Percentiles rank a stretch among this genome's conserved stretches.
Conservation (phyloP, 139 green algal genomes). For the Astrephomene gubernaculifera region DNA sequence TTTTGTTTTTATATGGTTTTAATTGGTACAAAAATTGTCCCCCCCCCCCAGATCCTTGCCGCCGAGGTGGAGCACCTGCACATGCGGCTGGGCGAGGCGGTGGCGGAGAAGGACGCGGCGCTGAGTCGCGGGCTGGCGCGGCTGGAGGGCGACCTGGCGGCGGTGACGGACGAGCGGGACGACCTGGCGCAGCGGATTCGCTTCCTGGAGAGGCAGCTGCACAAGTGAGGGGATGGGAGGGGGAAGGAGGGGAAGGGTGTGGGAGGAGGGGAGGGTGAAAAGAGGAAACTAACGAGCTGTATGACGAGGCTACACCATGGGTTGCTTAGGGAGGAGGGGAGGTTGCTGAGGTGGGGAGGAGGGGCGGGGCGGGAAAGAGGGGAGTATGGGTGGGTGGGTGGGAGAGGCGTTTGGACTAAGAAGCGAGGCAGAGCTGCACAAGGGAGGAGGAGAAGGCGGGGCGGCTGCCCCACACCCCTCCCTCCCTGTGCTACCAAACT, state of each 20-base stretch:
- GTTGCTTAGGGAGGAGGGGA: no score
- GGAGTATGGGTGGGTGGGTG: no score
- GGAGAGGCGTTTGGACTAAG: not conserved
- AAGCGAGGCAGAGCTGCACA: not conserved
- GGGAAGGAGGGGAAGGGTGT: no score
- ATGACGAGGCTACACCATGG: no score
- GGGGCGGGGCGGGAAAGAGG: no score
- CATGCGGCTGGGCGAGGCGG: constrained; percentile 19
- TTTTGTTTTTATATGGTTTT: no score
- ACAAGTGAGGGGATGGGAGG: constrained; percentile 25
- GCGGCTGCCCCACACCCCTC: not conserved
- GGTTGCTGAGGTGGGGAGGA: no score
- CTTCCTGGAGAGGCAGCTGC: constrained; percentile 65
- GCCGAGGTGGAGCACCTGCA: constrained; percentile 52
- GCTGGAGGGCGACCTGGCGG: constrained; percentile 53
- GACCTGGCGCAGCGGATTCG: constrained; percentile 59
- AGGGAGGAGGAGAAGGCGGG: not conserved
- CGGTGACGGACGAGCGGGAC: constrained; percentile 63
- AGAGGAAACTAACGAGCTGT: no score
- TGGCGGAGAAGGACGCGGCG: constrained; percentile 36
- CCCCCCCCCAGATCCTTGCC: constrained; percentile 36
- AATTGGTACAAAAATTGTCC: no score
- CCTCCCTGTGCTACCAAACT: not conserved
- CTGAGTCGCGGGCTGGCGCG: constrained; percentile 32
- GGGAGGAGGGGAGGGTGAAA: not conserved